Evolutionary conservation across 306 rosid species (phyloP), one percentile per base, ranked within the genome.

Genomic region (Trifolium subterraneum): DNA sequence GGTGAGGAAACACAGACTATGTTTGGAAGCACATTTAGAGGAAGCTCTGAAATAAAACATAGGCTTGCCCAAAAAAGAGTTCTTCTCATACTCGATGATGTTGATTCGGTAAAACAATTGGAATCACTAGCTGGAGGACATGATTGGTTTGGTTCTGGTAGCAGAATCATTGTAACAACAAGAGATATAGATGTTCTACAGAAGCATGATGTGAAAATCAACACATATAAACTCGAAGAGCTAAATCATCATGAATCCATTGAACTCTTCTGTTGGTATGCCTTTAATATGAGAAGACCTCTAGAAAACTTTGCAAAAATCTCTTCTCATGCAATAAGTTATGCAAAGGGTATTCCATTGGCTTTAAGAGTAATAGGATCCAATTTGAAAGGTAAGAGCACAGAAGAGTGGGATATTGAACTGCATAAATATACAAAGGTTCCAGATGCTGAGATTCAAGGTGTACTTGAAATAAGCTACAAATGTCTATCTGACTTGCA

Each of bases 311-410:
- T 48, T 48, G 54, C 5, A 48, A 15, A 15, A 1, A 7, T 48
- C 3, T 48, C 54, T 48, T 5, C 10, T 15, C 20, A 7, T n/a
- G 55, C 55, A 48, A 48, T 6, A n/a, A 48, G 20, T n/a, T 48
- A 48, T 48, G 55, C 55, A 48, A 48, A 48, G 22, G 20, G 55
- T n/a, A 48, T 48, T n/a, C 55, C 55, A 48, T 48, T 48, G 55
- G 55, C 20, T 48, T 48, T 48, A 48, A n/a, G 8, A 6, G 55
- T 48, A 48, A 6, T 48, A 48, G 55, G 55, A n/a, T 48, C 55
- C 20, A 48, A 48, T n/a, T 48, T 48, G 22, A 48, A 48, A 6
- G 55, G 10, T 48, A 48, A n/a, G 4, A 48, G 10, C 22, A 48
- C n/a, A 6, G 55, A 48, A 4, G 55, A 48, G n/a, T 48, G 22